Evolutionary conservation across 306 rosid species (phyloP).

Genomic region (Rubus parviflorus): DNA sequence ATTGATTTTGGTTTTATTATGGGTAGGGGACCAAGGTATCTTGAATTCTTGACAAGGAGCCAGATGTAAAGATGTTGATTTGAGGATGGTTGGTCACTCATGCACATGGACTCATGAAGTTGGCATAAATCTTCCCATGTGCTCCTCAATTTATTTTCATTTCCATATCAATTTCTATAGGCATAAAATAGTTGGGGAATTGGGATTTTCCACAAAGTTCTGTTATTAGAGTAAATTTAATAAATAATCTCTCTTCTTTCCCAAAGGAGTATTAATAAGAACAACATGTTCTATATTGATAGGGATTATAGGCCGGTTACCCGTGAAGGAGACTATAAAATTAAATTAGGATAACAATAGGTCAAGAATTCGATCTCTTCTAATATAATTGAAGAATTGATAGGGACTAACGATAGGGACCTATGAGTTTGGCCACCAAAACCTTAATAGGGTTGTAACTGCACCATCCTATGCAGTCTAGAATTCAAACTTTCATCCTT

Average conservation of each 20-base stretch:
- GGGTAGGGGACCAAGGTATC: constrained; percentile 12
- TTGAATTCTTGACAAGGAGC: constrained; percentile 15
- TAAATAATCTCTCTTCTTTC: neutral
- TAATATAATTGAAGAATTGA: neutral
- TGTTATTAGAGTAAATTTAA: neutral
- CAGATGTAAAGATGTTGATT: constrained; percentile 15
- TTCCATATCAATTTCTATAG: constrained; percentile 5
- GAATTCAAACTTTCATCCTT: neutral
- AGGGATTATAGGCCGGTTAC: neutral
- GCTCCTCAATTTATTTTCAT: constrained; percentile 12
- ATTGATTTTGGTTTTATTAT: neutral
- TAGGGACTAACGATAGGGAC: constrained; percentile 9
- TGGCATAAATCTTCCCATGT: constrained; percentile 23
- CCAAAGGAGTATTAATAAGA: neutral
- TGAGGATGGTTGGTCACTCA: constrained; percentile 29
- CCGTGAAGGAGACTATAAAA: neutral
- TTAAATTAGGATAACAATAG: neutral
- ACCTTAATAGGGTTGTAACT: neutral
- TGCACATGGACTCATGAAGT: constrained; percentile 42
- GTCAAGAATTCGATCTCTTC: neutral
- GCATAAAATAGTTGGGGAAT: neutral
- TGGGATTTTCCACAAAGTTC: constrained; percentile 19
- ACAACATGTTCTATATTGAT: neutral
- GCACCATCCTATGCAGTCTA: neutral
- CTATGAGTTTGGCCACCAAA: constrained; percentile 18